A percentile compares a stretch with the other conserved stretches of the same genome.
Conservation (phyloP, 202 grass and related monocot species). For the Tripidium arundinaceum region DNA sequence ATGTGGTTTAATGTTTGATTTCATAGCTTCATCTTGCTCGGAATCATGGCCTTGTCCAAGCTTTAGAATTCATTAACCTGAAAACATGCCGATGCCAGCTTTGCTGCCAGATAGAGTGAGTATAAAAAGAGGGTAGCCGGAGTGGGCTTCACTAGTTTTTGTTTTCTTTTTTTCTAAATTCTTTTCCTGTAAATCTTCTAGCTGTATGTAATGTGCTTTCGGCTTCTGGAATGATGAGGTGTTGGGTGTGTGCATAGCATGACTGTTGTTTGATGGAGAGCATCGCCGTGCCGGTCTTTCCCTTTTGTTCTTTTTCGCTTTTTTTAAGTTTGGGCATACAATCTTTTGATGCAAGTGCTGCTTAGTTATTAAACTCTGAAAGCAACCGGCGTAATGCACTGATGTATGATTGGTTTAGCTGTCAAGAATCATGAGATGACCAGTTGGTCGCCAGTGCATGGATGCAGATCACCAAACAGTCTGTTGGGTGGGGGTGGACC, state of each 20-base stretch:
- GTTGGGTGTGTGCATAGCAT: slow-evolving; percentile 35
- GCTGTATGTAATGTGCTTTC: slow-evolving; percentile 51
- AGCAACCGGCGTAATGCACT: not conserved
- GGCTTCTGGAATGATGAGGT: slow-evolving; percentile 49
- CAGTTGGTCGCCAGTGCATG: slow-evolving; percentile 16
- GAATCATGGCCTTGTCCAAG: slow-evolving; percentile 17
- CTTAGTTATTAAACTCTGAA: not conserved
- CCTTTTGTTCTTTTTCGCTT: not conserved
- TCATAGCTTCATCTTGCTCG: not conserved
- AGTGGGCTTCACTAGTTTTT: slow-evolving; percentile 30
- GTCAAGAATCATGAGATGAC: slow-evolving; percentile 25
- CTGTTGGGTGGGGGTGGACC: slow-evolving; percentile 46
- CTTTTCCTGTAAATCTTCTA: slow-evolving; percentile 41
- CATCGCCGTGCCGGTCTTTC: not conserved
- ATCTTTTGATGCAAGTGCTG: slow-evolving; percentile 14
- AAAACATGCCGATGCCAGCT: slow-evolving; percentile 45
- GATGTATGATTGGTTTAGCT: slow-evolving; percentile 40
- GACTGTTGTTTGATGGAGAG: slow-evolving; percentile 21
- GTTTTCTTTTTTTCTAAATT: slow-evolving; percentile 4
- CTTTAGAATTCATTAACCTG: slow-evolving; percentile 38
- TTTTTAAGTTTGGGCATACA: not conserved
- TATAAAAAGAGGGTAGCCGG: slow-evolving; percentile 27
- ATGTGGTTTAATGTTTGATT: slow-evolving; percentile 1
- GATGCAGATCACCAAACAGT: slow-evolving; percentile 42
- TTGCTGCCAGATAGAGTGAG: slow-evolving; percentile 50